These are phyloP conservation scores for Fraxinus excelsior DNA, from an alignment of 257 asterid species.

Conservation along the genomic window DNA sequence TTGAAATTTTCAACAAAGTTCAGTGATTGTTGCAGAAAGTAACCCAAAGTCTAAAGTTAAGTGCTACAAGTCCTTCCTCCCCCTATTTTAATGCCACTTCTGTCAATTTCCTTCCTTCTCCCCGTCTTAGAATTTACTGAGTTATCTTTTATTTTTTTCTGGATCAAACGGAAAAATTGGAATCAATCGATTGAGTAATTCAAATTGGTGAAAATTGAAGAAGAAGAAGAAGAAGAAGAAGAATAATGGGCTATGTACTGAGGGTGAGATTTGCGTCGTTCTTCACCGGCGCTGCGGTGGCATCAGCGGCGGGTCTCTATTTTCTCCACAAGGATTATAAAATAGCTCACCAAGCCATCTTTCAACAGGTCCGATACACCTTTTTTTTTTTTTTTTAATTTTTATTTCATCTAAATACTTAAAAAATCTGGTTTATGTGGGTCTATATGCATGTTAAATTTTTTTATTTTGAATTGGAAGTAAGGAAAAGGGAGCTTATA, in stretches of 20 bases:
- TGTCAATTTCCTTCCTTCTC: background rate
- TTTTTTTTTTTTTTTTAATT: background rate
- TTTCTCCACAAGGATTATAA: slow-evolving; percentile 74
- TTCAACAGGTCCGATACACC: slow-evolving; percentile 52
- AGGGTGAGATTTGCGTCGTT: slow-evolving; percentile 88
- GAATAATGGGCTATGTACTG: slow-evolving; percentile 71
- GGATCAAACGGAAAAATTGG: background rate
- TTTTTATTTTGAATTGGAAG: background rate
- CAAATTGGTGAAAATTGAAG: slow-evolving; percentile 17
- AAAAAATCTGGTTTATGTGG: background rate
- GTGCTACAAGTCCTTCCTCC: too few relatives aligned
- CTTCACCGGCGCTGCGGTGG: slow-evolving; percentile 85
- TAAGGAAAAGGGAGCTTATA: background rate
- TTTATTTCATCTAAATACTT: background rate
- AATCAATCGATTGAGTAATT: background rate
- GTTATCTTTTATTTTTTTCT: background rate
- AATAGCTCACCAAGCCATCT: slow-evolving; percentile 61
- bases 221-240: background rate
- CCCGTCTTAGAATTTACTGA: background rate
- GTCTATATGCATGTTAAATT: background rate
- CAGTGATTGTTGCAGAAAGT: too few relatives aligned
- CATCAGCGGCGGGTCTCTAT: slow-evolving; percentile 76
- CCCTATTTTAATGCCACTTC: too few relatives aligned
- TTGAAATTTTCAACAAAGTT: too few relatives aligned
- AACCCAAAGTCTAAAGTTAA: too few relatives aligned